Conservation (phyloP, 345 rosid genomes). For the Syzygium oleosum region DNA sequence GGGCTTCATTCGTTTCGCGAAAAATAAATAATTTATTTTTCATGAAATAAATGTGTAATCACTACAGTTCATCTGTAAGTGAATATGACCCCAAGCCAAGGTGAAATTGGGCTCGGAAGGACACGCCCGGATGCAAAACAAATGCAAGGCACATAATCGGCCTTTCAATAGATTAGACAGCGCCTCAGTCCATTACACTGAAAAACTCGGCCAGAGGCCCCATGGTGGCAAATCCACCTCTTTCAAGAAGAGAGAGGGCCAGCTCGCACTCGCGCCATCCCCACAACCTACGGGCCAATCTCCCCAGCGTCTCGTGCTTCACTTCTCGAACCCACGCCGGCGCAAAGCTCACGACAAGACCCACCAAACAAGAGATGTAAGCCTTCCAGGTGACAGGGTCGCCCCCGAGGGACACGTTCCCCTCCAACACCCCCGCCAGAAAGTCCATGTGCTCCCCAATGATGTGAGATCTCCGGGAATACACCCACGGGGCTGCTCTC, state of each 20-base stretch:
- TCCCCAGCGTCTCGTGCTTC: conserved; percentile 35
- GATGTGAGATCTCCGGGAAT: conserved; percentile 12
- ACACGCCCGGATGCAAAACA: background rate
- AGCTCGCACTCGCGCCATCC: conserved; percentile 48
- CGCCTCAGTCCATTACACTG: conserved; percentile 13
- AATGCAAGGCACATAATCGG: background rate
- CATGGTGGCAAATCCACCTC: conserved; percentile 43
- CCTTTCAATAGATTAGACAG: background rate
- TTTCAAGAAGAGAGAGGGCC: conserved; percentile 54
- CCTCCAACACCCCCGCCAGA: conserved; percentile 37
- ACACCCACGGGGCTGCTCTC: conserved; percentile 16
- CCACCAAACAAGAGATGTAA: conserved; percentile 38
- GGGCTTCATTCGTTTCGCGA: background rate
- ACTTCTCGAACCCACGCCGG: conserved; percentile 47
- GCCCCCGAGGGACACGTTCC: conserved; percentile 40
- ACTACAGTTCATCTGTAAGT: background rate
- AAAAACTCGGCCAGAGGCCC: conserved; percentile 27
- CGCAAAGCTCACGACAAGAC: conserved; percentile 32
- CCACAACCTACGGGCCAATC: conserved; percentile 36
- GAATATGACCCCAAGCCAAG: background rate
- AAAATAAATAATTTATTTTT: background rate
- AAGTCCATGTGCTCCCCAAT: conserved; percentile 44
- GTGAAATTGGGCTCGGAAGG: background rate
- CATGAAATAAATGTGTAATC: background rate
- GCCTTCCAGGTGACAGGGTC: conserved; percentile 58